phyloP scores from a whole-genome alignment of 2,329 filamentous ascomycete genomes.

The Diaporthe ampelina region DNA sequence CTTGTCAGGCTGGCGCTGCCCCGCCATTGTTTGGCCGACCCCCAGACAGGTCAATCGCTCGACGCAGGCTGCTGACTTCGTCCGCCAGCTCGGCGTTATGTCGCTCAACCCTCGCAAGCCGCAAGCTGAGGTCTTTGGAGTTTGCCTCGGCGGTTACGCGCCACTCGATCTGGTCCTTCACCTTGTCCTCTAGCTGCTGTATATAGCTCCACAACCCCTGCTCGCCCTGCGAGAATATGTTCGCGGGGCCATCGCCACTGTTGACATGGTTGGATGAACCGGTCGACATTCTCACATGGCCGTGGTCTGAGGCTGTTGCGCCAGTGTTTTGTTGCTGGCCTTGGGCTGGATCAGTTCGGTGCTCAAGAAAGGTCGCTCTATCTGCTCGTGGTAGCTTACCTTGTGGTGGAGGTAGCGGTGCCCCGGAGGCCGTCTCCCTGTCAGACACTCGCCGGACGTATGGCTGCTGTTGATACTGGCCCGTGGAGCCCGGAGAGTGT shows the following conservation, averaged over 20 bases:
- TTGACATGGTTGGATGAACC: slow-evolving; percentile 54
- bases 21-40: slow-evolving; percentile 14
- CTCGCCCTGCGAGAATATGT: slow-evolving; percentile 74
- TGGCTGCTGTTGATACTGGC: slow-evolving; percentile 76
- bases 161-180: slow-evolving; percentile 62
- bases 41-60: slow-evolving; percentile 22
- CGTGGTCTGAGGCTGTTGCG: slow-evolving; percentile 33
- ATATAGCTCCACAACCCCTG: slow-evolving; percentile 80
- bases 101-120: slow-evolving; percentile 32
- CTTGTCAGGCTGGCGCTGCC: slow-evolving; percentile 13
- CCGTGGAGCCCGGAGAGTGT: slow-evolving; percentile 75
- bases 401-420: slow-evolving; percentile 54
- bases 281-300: slow-evolving; percentile 58
- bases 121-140: slow-evolving; percentile 28
- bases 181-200: slow-evolving; percentile 74
- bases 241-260: slow-evolving; percentile 73
- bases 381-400: slow-evolving; percentile 58
- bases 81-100: slow-evolving; percentile 29
- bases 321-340: slow-evolving; percentile 28
- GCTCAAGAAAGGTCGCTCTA: slow-evolving; percentile 53
- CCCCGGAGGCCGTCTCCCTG: slow-evolving; percentile 66
- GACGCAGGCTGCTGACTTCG: slow-evolving; percentile 25
- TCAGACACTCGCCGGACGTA: slow-evolving; percentile 70
- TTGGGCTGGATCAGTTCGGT: slow-evolving; percentile 30
- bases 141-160: slow-evolving; percentile 34